A percentile compares a stretch with the other conserved stretches of the same genome.
phyloP scores from a whole-genome alignment of 2,329 filamentous ascomycete genomes.

The Penicillium fuscoglaucum region DNA sequence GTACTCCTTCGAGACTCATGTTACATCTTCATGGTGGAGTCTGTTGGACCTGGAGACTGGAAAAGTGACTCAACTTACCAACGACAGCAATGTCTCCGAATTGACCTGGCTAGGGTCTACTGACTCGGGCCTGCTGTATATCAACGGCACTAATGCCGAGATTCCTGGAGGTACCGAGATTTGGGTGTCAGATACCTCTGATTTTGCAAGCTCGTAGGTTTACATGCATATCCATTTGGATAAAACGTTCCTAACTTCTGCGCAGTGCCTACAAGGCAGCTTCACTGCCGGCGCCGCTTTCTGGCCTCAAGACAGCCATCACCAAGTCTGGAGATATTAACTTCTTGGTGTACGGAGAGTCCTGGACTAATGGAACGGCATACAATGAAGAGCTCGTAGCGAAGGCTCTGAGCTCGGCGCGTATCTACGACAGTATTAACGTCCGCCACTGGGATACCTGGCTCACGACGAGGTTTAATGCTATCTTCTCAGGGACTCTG shows the following conservation, averaged over 20 bases:
- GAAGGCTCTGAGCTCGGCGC: slow-evolving; percentile 63
- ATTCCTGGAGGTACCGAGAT: slow-evolving; percentile 43
- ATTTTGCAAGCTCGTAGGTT: slow-evolving; percentile 37
- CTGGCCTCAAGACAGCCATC: slow-evolving; percentile 40
- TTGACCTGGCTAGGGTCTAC: slow-evolving; percentile 74
- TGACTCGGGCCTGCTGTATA: slow-evolving; percentile 59
- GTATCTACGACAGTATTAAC: slow-evolving; percentile 72
- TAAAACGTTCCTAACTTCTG: neutral
- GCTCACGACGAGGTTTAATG: slow-evolving; percentile 65
- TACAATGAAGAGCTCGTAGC: slow-evolving; percentile 64
- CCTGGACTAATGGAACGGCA: slow-evolving; percentile 67
- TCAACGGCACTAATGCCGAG: slow-evolving; percentile 50
- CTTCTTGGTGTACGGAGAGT: slow-evolving; percentile 58
- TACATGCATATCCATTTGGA: no score
- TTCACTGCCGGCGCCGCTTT: slow-evolving; percentile 40
- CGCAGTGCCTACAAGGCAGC: slow-evolving; percentile 39
- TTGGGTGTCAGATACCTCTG: slow-evolving; percentile 38
- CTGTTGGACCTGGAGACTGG: slow-evolving; percentile 69
- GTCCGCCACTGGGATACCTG: slow-evolving; percentile 85
- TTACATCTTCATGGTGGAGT: slow-evolving; percentile 63
- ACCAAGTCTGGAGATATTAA: slow-evolving; percentile 50
- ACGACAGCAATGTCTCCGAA: slow-evolving; percentile 66
- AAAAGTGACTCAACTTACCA: slow-evolving; percentile 64
- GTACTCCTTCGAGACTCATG: slow-evolving; percentile 77
- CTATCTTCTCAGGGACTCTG: slow-evolving; percentile 71